Conservation (phyloP, 495 filamentous ascomycete species). For the Talaromyces adpressus region DNA sequence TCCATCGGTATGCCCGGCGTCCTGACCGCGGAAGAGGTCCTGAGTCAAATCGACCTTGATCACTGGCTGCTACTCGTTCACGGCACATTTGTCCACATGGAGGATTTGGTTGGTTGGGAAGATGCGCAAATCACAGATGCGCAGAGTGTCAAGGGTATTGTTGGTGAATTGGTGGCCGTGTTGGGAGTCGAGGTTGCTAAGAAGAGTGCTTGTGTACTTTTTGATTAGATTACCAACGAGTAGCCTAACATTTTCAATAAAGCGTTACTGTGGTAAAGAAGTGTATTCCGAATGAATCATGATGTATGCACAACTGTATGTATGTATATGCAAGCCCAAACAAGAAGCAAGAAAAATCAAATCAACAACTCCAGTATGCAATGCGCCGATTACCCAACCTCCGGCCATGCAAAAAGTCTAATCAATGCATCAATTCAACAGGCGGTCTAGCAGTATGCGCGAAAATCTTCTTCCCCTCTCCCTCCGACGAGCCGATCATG, state of each 20-base stretch:
- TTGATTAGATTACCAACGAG: neutral
- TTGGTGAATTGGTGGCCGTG: conserved; percentile 71
- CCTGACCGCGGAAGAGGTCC: conserved; percentile 56
- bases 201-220: conserved; percentile 41
- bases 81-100: conserved; percentile 35
- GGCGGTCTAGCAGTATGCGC: conserved; percentile 79
- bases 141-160: conserved; percentile 52
- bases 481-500: conserved; percentile 26
- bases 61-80: conserved; percentile 42
- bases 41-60: conserved; percentile 52
- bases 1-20: conserved; percentile 69
- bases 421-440: conserved; percentile 74
- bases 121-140: conserved; percentile 44
- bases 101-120: conserved; percentile 63
- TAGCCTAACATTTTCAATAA: neutral
- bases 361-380: conserved; percentile 3
- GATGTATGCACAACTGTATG: neutral
- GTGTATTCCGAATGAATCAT: neutral
- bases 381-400: neutral
- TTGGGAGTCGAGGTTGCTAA: conserved; percentile 62
- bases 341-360: neutral
- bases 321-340: neutral
- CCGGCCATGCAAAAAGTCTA: neutral
- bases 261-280: too few relatives aligned
- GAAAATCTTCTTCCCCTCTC: conserved; percentile 49